Percentiles rank a stretch among this genome's conserved stretches.
Conservation (phyloP, 345 rosid species). For the Eucalyptus decipiens region DNA sequence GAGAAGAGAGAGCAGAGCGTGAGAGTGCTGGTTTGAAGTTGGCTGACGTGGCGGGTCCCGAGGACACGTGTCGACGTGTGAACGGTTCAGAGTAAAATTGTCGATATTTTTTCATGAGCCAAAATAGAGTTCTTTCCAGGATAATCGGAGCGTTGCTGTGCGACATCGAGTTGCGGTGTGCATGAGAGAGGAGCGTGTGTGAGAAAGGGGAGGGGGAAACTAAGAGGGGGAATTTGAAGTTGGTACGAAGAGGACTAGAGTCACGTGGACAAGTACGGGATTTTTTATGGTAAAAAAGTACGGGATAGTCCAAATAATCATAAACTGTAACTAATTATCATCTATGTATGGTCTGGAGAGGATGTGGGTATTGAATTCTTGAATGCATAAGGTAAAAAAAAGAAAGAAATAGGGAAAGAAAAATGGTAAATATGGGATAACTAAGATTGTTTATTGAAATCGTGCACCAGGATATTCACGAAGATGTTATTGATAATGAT, state of each 20-base stretch:
- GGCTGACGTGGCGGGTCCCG: too few species aligned
- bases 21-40: too few species aligned
- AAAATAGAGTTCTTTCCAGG: not conserved
- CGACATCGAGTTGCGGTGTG: not conserved
- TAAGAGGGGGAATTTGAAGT: too few species aligned
- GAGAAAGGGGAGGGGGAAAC: not conserved
- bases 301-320: too few species aligned
- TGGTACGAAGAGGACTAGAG: not conserved
- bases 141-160: not conserved
- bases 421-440: not conserved
- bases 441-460: not conserved
- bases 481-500: not conserved
- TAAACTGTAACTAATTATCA: too few species aligned
- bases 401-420: too few species aligned
- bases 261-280: too few species aligned
- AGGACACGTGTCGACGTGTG: too few species aligned
- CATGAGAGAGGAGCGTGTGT: not conserved
- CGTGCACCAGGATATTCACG: rapidly evolving
- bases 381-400: not conserved
- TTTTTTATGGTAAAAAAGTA: too few species aligned
- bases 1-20: too few species aligned
- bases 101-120: not conserved
- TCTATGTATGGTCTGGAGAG: too few species aligned
- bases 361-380: not conserved
- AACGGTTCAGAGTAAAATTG: too few species aligned